phyloP scores from a whole-genome alignment of 441 rosid genomes.

The Rhodomyrtus psidioides region DNA sequence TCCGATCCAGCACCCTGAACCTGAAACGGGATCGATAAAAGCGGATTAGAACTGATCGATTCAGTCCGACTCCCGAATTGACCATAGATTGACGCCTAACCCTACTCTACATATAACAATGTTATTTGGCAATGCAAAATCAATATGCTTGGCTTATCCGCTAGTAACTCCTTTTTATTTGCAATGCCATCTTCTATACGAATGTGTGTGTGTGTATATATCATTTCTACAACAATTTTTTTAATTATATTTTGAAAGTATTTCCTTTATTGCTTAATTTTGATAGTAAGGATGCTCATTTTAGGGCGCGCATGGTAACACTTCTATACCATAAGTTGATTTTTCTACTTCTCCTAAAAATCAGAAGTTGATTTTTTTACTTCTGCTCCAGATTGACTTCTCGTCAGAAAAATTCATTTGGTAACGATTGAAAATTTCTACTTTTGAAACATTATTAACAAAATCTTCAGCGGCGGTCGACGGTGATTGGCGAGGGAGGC shows the following conservation, averaged over 20 bases:
- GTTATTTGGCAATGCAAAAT: neutral
- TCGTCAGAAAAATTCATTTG: no score
- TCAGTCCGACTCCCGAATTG: rapidly evolving
- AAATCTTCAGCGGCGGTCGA: no score
- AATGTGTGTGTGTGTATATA: no score
- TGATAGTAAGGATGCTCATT: neutral
- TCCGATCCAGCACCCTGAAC: neutral
- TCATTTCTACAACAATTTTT: neutral
- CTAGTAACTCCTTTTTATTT: neutral
- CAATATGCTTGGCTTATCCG: rapidly evolving
- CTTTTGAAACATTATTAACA: no score
- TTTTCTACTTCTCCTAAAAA: no score
- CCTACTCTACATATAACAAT: neutral
- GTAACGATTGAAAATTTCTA: no score
- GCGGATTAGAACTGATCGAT: rapidly evolving
- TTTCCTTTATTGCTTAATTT: neutral
- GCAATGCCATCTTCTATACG: neutral
- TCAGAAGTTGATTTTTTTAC: no score
- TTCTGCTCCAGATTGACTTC: no score
- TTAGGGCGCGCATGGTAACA: no score
- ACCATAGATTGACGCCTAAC: rapidly evolving
- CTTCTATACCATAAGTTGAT: no score
- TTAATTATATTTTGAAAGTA: neutral
- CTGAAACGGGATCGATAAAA: rapidly evolving
- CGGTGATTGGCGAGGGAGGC: no score